Conservation (phyloP, 2,329 filamentous ascomycete species). For the Coleophoma eucalyptorum region DNA sequence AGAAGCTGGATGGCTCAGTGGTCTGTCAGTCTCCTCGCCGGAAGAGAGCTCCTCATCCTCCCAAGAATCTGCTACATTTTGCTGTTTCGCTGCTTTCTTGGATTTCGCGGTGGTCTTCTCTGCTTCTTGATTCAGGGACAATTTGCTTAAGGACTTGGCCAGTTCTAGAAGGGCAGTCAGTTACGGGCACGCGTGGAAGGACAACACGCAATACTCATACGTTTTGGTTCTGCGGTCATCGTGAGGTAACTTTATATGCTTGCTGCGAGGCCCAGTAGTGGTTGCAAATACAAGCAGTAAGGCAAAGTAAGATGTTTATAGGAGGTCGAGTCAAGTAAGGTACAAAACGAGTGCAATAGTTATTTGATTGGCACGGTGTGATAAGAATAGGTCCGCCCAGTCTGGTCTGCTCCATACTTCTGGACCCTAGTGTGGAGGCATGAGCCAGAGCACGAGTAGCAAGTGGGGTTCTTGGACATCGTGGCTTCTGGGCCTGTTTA, state of each 20-base stretch:
- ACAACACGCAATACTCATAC: neutral
- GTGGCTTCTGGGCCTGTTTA: too few species aligned
- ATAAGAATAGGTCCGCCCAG: too few species aligned
- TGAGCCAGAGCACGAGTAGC: too few species aligned
- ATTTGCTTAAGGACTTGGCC: conserved; percentile 15
- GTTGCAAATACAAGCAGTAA: too few species aligned
- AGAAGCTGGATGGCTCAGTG: conserved; percentile 20
- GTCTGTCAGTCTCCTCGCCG: conserved; percentile 23
- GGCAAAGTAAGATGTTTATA: too few species aligned
- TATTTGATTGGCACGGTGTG: too few species aligned
- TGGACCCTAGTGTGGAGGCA: too few species aligned
- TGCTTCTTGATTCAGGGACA: conserved; percentile 19
- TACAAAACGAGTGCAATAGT: too few species aligned
- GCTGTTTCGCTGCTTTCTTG: conserved; percentile 29
- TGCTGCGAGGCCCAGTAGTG: too few species aligned
- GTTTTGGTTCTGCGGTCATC: neutral
- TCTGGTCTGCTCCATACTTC: too few species aligned
- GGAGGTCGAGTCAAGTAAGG: too few species aligned
- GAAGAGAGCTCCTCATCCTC: conserved; percentile 62
- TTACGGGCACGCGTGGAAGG: neutral
- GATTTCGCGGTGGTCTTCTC: conserved; percentile 15
- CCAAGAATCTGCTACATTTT: conserved; percentile 66
- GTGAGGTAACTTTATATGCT: neutral
- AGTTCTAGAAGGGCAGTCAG: conserved; percentile 15
- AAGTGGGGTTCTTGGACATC: too few species aligned